phyloP scores from a whole-genome alignment of 768 basidiomycete species.

The Leucocoprinus birnbaumii region DNA sequence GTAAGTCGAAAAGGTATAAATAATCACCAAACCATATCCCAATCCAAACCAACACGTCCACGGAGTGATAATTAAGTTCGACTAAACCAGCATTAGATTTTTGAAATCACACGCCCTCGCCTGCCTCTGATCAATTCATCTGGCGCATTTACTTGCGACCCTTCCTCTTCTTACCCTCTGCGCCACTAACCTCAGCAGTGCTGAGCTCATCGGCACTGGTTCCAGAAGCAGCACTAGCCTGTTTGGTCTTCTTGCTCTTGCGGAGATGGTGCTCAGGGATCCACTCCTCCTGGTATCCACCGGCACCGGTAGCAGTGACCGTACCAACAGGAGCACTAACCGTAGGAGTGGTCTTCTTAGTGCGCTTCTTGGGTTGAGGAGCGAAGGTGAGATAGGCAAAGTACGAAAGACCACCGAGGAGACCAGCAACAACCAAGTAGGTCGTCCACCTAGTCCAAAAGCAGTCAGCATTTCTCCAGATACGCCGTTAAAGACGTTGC shows the following conservation, averaged over 20 bases:
- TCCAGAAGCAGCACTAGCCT: slow-evolving; percentile 41
- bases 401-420: slow-evolving; percentile 64
- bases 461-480: background rate
- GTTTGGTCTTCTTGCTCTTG: slow-evolving; percentile 53
- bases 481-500: background rate
- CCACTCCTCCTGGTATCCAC: slow-evolving; percentile 86
- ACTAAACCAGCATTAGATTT: slow-evolving; percentile 7
- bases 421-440: slow-evolving; percentile 63
- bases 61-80: slow-evolving; percentile 5
- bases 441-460: slow-evolving; percentile 50
- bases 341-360: slow-evolving; percentile 37
- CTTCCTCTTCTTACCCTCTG: slow-evolving; percentile 59
- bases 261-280: slow-evolving; percentile 88
- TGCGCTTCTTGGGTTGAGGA: slow-evolving; percentile 60
- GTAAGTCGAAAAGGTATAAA: background rate
- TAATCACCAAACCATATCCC: background rate
- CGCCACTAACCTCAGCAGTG: slow-evolving; percentile 59
- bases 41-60: background rate
- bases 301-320: slow-evolving; percentile 61
- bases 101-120: background rate
- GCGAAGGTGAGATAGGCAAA: slow-evolving; percentile 62
- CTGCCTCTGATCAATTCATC: background rate
- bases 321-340: slow-evolving; percentile 54
- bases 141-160: slow-evolving; percentile 37
- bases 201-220: slow-evolving; percentile 68